A percentile compares a stretch with the other conserved stretches of the same genome.
Evolutionary conservation across 768 basidiomycete species (phyloP).

Genomic region (Auriscalpium orientale): DNA sequence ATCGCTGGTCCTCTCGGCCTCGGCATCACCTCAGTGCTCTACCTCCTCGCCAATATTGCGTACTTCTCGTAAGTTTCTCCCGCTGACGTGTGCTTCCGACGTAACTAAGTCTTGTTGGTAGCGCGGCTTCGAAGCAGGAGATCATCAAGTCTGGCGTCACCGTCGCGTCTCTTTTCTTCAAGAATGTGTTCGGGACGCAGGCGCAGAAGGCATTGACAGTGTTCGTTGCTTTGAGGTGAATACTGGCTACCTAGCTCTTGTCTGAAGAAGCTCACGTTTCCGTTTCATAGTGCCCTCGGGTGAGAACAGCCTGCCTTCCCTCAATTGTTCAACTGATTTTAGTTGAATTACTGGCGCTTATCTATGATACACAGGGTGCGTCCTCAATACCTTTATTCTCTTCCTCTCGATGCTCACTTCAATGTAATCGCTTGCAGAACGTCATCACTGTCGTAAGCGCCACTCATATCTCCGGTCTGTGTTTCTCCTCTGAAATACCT

Average conservation of each 20-base stretch:
- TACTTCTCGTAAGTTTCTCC: conserved; percentile 38
- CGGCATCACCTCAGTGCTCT: conserved; percentile 43
- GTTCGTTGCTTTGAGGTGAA: conserved; percentile 48
- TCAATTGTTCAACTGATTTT: too few relatives aligned
- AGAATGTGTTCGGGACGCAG: conserved; percentile 45
- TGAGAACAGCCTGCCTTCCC: not conserved
- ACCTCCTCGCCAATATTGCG: conserved; percentile 49
- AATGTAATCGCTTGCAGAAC: not conserved
- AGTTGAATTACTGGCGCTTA: not conserved
- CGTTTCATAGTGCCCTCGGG: not conserved
- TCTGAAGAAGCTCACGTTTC: not conserved
- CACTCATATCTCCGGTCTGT: not conserved
- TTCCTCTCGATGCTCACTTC: not conserved
- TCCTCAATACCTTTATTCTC: not conserved
- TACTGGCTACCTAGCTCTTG: not conserved
- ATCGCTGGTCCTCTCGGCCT: conserved; percentile 57
- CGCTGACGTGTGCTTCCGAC: not conserved
- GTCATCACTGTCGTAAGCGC: conserved; percentile 1
- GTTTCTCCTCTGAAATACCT: not conserved
- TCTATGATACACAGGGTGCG: not conserved
- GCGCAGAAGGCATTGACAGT: conserved; percentile 49
- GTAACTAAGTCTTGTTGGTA: not conserved
- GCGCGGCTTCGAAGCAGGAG: conserved; percentile 40
- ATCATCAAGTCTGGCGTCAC: conserved; percentile 43
- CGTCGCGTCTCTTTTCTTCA: conserved; percentile 52